phyloP scores from a whole-genome alignment of 257 asterid genomes.

The Nicotiana tomentosiformis region DNA sequence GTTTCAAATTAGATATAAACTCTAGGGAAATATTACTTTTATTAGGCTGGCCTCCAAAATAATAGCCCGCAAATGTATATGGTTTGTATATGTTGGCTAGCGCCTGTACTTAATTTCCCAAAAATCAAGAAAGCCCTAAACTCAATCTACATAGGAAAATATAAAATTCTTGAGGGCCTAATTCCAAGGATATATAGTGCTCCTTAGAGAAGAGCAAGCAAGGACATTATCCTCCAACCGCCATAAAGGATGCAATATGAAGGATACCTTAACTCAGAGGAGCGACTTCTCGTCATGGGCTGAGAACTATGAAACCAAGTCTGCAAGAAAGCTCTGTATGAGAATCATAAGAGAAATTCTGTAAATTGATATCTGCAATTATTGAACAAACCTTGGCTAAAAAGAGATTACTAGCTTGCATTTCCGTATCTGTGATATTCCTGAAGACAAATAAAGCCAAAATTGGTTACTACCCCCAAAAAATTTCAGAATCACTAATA shows the following conservation, averaged over 20 bases:
- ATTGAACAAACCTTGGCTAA: conserved; percentile 51
- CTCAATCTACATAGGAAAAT: not conserved
- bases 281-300: conserved; percentile 84
- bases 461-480: not conserved
- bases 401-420: conserved; percentile 57
- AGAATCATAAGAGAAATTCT: conserved; percentile 10
- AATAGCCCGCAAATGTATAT: too few relatives aligned
- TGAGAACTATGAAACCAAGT: conserved; percentile 90
- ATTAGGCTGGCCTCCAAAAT: too few relatives aligned
- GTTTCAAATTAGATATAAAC: not conserved
- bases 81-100: too few relatives aligned
- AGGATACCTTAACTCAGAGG: conserved; percentile 61
- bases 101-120: too few relatives aligned
- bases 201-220: not conserved
- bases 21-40: too few relatives aligned
- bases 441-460: conserved; percentile 26
- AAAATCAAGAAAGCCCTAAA: too few relatives aligned
- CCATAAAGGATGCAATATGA: not conserved
- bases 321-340: conserved; percentile 26
- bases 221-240: not conserved
- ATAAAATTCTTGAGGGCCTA: not conserved
- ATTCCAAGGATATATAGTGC: not conserved
- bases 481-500: not conserved
- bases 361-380: not conserved
- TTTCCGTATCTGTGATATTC: conserved; percentile 37